phyloP scores from a whole-genome alignment of 352 stramenopile species.

The Thraustotheca clavata region DNA sequence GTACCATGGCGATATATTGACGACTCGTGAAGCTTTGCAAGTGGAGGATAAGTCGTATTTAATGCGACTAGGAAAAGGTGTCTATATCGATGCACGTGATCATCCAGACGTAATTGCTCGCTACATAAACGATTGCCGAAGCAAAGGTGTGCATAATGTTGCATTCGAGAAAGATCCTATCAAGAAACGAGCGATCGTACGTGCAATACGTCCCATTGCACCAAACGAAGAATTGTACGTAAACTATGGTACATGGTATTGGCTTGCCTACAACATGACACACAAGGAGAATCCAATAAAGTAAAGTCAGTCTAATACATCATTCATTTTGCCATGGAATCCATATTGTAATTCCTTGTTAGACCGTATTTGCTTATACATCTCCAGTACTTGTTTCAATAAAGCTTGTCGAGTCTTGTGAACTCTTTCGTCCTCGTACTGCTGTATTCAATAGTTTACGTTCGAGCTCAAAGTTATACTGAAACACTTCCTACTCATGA shows the following conservation, averaged over 20 bases:
- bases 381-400: conserved; percentile 1
- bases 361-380: too few relatives aligned
- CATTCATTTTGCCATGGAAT: conserved; percentile 28
- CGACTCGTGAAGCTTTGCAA: conserved; percentile 41
- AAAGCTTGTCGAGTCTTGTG: not conserved
- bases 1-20: conserved; percentile 32
- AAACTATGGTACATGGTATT: conserved; percentile 79
- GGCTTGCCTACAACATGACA: conserved; percentile 66
- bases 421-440: conserved; percentile 13
- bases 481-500: conserved; percentile 47
- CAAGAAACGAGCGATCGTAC: conserved; percentile 40
- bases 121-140: conserved; percentile 79
- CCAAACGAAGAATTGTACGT: conserved; percentile 63
- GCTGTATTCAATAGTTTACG: conserved; percentile 54
- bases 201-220: conserved; percentile 49
- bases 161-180: conserved; percentile 53
- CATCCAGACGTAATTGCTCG: conserved; percentile 38
- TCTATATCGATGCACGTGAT: conserved; percentile 64
- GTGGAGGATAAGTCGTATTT: conserved; percentile 63
- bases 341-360: too few relatives aligned
- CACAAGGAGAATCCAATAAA: conserved; percentile 46
- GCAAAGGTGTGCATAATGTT: conserved; percentile 55
- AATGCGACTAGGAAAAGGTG: conserved; percentile 68
- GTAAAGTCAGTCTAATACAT: conserved; percentile 21
- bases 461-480: conserved; percentile 66